Percentiles rank a stretch among this genome's conserved stretches.
These are phyloP conservation scores for Phytophthora sp. DNA, from an alignment of 352 stramenopile genomes.

Conservation along the genomic window DNA sequence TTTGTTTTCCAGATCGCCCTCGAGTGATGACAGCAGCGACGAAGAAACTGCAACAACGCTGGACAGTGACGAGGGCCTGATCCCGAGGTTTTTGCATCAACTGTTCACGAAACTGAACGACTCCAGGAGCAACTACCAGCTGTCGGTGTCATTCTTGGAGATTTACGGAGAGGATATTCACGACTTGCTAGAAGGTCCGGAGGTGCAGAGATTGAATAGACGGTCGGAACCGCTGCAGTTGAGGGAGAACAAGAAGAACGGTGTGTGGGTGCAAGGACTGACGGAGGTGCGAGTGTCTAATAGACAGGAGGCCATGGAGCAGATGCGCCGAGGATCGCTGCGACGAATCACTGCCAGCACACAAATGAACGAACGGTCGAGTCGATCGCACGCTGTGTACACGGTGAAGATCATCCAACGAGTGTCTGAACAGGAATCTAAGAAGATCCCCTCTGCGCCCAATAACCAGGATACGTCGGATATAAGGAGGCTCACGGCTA, in stretches of 20 bases:
- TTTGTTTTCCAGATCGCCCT: conserved; percentile 36
- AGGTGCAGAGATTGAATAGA: conserved; percentile 30
- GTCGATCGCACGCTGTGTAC: conserved; percentile 88
- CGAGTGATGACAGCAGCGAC: conserved; percentile 23
- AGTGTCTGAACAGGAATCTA: conserved; percentile 32
- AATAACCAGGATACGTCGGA: conserved; percentile 24
- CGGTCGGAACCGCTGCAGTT: conserved; percentile 66
- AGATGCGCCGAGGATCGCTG: conserved; percentile 78
- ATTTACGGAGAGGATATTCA: conserved; percentile 98
- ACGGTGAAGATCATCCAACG: conserved; percentile 84
- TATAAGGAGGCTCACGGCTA: background rate
- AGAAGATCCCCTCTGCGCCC: conserved; percentile 11
- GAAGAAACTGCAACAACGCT: conserved; percentile 33
- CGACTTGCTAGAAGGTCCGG: conserved; percentile 88
- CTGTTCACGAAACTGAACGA: conserved; percentile 69
- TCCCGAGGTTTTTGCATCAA: conserved; percentile 85
- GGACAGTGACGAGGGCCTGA: conserved; percentile 73
- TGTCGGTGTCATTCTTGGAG: conserved; percentile 93
- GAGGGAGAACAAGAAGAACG: conserved; percentile 67
- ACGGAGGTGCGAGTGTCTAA: conserved; percentile 72
- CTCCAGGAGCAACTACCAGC: conserved; percentile 37
- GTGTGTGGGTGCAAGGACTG: conserved; percentile 82
- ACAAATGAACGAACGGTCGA: conserved; percentile 90
- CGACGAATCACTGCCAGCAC: conserved; percentile 85
- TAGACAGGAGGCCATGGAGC: conserved; percentile 69